phyloP scores from a whole-genome alignment of 2,329 filamentous ascomycete genomes.

The Malbranchea zuffiana region DNA sequence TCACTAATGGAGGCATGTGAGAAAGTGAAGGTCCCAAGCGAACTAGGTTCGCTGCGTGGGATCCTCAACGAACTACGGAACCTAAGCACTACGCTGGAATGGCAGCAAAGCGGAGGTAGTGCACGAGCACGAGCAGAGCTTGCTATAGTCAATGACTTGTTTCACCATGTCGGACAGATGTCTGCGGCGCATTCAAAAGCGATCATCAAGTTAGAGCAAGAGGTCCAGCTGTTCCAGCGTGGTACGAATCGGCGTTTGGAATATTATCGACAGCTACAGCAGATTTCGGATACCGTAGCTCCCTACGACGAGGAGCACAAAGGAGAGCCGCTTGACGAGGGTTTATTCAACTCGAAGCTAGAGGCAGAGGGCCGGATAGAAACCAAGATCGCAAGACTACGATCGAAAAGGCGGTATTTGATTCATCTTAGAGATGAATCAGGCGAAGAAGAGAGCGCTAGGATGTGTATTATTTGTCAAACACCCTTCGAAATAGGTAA shows the following conservation, averaged over 20 bases:
- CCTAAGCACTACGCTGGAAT: slow-evolving; percentile 49
- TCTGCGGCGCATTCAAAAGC: slow-evolving; percentile 43
- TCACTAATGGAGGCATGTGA: slow-evolving; percentile 39
- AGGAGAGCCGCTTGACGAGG: slow-evolving; percentile 45
- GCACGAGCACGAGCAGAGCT: slow-evolving; percentile 52
- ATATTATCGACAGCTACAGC: slow-evolving; percentile 82
- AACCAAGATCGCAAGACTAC: slow-evolving; percentile 49
- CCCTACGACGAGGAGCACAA: slow-evolving; percentile 55
- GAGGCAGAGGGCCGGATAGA: slow-evolving; percentile 43
- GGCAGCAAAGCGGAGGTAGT: slow-evolving; percentile 45
- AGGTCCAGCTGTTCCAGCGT: slow-evolving; percentile 62
- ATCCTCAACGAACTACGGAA: slow-evolving; percentile 59
- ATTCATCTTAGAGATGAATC: slow-evolving; percentile 51
- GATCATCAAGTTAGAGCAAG: slow-evolving; percentile 44
- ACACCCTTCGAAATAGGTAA: slow-evolving; percentile 64
- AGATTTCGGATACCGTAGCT: slow-evolving; percentile 76
- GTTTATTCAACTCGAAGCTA: slow-evolving; percentile 34
- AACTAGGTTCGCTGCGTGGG: slow-evolving; percentile 56
- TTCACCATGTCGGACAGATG: slow-evolving; percentile 48
- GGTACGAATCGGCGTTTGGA: slow-evolving; percentile 79
- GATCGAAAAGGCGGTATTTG: slow-evolving; percentile 67
- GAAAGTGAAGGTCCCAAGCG: slow-evolving; percentile 34
- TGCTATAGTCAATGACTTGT: slow-evolving; percentile 51
- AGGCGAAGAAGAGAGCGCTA: slow-evolving; percentile 49
- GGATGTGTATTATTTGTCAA: slow-evolving; percentile 80